Base-by-base conservation (phyloP, 2,329 filamentous ascomycete species). In the Ascochyta pisi region DNA sequence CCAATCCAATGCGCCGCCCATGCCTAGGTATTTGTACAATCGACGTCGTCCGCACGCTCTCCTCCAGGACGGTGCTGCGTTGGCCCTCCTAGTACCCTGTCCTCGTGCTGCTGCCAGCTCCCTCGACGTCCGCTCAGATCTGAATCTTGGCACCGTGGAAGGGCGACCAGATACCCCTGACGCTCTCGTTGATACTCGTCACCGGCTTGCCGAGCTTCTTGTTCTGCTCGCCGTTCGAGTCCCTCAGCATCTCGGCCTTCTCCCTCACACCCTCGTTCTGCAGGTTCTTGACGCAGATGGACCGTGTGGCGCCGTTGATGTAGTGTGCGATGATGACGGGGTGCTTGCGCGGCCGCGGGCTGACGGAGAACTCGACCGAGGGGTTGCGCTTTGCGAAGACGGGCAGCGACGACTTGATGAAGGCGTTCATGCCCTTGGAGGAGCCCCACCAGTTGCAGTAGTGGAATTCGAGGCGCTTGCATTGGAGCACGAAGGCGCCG, bases 381-480 rank as follows among this genome's bases (percentile, higher is more conserved):
- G 94, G 92, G 79, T 97, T 91, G 68, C 84, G 80, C 66, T 85
- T 81, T 51, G 93, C 93, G 79, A 99, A 97, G 64, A 83, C 79
- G 44, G 89, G 82, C 54, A 97, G 89, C 38, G 85, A 81, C 60
- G 88, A 83, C 76, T 89, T 89, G 76, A 98, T 87, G 82, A 96
- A 97, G 67, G 86, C 80, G 70, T 96, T 95, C 92, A 98, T 97
- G 73, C 95, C 95, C 71, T 82, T 87, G 34, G 94, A 98, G 77
- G 91, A 96, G 61, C 93, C 95, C 54, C 90, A 91, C 86, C 90
- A 93, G 83, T 98, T 92, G 82, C 95, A 98, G 82, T 96, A 99
- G 81, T 96, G 91, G 73, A 99, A 91, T 77, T 96, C 91, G 76
- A 99, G 83, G 74, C 89, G 90, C 83, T 92, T 96, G 87, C 95